phyloP scores from a whole-genome alignment of 73 alveolate genomes.

The Paramecium pentaurelia region DNA sequence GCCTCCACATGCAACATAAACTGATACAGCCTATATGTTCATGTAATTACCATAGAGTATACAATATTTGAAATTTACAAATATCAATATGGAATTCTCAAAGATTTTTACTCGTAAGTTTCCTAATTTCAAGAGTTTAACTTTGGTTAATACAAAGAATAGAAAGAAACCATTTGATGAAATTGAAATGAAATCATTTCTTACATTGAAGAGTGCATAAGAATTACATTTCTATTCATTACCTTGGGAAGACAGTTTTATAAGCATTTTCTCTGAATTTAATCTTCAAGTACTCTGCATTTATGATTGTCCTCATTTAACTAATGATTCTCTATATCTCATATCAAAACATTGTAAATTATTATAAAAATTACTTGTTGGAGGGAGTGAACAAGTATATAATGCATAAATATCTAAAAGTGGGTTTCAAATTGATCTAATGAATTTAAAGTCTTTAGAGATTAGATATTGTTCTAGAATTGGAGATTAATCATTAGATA shows the following conservation, averaged over 20 bases:
- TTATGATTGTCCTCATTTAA: constrained; percentile 46
- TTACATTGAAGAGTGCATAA: not conserved
- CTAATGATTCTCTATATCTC: constrained; percentile 16
- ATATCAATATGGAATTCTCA: constrained; percentile 46
- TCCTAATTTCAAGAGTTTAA: constrained; percentile 44
- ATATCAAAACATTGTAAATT: constrained; percentile 24
- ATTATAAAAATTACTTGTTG: constrained; percentile 21
- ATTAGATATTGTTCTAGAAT: constrained; percentile 27
- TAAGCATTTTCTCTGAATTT: not conserved
- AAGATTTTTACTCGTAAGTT: constrained; percentile 32
- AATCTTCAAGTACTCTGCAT: constrained; percentile 11
- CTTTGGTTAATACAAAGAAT: constrained; percentile 19
- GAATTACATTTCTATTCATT: not conserved
- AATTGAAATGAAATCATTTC: constrained; percentile 43
- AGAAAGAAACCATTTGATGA: constrained; percentile 54
- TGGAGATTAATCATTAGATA: constrained; percentile 39
- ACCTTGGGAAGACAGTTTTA: not conserved
- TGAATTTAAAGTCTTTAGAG: constrained; percentile 7
- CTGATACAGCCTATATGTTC: constrained; percentile 6
- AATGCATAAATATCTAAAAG: not conserved
- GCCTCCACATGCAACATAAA: not conserved
- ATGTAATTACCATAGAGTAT: constrained; percentile 8
- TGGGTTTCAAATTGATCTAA: not conserved
- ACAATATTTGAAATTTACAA: not conserved
- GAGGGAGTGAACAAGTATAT: constrained; percentile 45